Percentiles rank a stretch among this genome's conserved stretches.
Evolutionary conservation across 495 filamentous ascomycete species (phyloP).

Genomic region (Penicillium tannophilum): DNA sequence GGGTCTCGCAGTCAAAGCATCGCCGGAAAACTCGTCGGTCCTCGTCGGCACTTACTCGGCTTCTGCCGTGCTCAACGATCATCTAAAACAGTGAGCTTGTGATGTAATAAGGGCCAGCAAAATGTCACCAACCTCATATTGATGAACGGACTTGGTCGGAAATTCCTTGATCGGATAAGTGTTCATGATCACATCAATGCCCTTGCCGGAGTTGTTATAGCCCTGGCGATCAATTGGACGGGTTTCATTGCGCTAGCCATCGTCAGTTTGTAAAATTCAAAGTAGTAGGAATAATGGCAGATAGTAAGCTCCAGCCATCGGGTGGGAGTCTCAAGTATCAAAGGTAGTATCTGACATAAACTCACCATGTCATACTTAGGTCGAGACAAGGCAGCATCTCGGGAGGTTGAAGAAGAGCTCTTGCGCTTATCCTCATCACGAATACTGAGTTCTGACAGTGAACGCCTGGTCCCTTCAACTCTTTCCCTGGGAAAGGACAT

Average conservation of each 20-base stretch:
- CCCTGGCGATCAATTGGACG: constrained; percentile 15
- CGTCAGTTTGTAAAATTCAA: background rate
- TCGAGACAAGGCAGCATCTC: too few species aligned
- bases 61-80: constrained; percentile 1
- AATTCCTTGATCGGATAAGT: constrained; percentile 65
- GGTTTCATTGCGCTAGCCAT: background rate
- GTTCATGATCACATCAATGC: constrained; percentile 66
- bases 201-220: constrained; percentile 60
- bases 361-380: background rate
- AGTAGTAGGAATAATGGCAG: background rate
- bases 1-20: constrained; percentile 65
- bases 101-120: constrained; percentile 3
- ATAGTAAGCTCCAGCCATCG: background rate
- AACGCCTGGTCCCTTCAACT: too few species aligned
- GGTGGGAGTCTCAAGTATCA: too few species aligned
- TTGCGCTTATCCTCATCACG: too few species aligned
- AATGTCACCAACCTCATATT: constrained; percentile 78
- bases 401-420: too few species aligned
- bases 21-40: constrained; percentile 52
- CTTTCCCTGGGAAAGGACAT: too few species aligned
- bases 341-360: background rate
- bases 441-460: too few species aligned
- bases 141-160: constrained; percentile 60
- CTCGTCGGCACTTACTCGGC: background rate
- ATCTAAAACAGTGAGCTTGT: background rate